Base-by-base conservation (phyloP, 2,329 filamentous ascomycete genomes). In the Colletotrichum aenigma region DNA sequence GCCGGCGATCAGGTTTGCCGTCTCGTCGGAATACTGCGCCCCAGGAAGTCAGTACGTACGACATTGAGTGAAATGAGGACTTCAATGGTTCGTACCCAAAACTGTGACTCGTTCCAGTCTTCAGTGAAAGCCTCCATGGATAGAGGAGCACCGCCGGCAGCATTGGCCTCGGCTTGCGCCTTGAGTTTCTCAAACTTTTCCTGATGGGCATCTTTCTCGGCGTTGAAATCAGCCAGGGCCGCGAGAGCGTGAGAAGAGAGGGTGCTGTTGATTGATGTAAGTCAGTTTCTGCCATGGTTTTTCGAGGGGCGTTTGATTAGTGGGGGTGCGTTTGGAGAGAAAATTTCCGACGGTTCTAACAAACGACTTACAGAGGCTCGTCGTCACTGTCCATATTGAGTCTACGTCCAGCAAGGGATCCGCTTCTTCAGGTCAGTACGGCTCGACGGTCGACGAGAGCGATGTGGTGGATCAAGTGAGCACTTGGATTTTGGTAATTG, bases 91-190 rank as follows among this genome's bases (percentile, higher is more conserved):
- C 88, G 52, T 87, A 94, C 93, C 94, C 95, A 97, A 81, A 97
- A 97, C 84, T 96, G 94, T 77, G 91, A 94, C 80, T 93, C 91
- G 81, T 96, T 95, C 95, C 95, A 97, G 83, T 96, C 93, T 84
- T 96, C 95, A 2, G 88, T 88, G 80, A 96, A 97, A 2, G 90
- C 87, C 34, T 94, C 91, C 91, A 96, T 96, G 18, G 86, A 78
- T 38, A 78, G 67, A 21, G 76, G 36, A 9, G 48, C 61, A 6
- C 66, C 74, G 10, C 55, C 77, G 7, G 77, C 79, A 36, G 80
- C 81, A 18, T 78, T 76, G 62, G 89, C 86, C 81, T 94, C 93
- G 2, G 92, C 91, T 43, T 88, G 87, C 13, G 87, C 85, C 83
- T 92, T 92, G 68, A 96, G 86, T 77, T 92, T 89, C 82, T 94